Conservation (phyloP, 2,329 filamentous ascomycete genomes). For the Cercospora berteroae region DNA sequence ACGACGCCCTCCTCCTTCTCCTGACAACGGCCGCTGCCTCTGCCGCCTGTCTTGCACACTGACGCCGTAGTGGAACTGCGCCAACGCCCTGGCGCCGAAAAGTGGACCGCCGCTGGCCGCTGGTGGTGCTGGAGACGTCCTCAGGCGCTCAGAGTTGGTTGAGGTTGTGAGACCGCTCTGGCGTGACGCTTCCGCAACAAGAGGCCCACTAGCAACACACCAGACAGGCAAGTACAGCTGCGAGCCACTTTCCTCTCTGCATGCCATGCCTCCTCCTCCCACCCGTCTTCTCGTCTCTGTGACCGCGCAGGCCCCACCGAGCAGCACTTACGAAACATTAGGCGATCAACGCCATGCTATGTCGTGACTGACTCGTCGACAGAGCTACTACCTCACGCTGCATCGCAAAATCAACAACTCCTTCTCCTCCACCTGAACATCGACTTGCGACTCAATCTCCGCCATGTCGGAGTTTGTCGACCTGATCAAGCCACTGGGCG, state of each 20-base stretch:
- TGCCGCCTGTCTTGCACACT: neutral
- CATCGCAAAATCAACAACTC: neutral
- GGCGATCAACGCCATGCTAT: conserved; percentile 11
- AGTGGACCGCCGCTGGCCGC: neutral
- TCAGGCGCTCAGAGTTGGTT: neutral
- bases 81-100: neutral
- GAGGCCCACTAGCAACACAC: neutral
- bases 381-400: conserved; percentile 1
- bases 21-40: neutral
- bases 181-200: conserved; percentile 1
- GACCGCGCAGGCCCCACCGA: neutral
- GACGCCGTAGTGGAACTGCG: neutral
- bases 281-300: neutral
- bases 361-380: conserved; percentile 14
- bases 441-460: neutral
- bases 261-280: neutral
- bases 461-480: conserved; percentile 34
- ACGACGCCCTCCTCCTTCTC: neutral
- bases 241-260: neutral
- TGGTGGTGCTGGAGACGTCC: neutral
- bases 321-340: conserved; percentile 8
- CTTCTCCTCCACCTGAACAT: neutral
- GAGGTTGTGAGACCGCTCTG: conserved; percentile 3
- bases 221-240: neutral
- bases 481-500: conserved; percentile 31